A percentile compares a stretch with the other conserved stretches of the same genome.
Conservation (phyloP, 2,329 filamentous ascomycete genomes). For the Mycosphaerelloides madeirae region DNA sequence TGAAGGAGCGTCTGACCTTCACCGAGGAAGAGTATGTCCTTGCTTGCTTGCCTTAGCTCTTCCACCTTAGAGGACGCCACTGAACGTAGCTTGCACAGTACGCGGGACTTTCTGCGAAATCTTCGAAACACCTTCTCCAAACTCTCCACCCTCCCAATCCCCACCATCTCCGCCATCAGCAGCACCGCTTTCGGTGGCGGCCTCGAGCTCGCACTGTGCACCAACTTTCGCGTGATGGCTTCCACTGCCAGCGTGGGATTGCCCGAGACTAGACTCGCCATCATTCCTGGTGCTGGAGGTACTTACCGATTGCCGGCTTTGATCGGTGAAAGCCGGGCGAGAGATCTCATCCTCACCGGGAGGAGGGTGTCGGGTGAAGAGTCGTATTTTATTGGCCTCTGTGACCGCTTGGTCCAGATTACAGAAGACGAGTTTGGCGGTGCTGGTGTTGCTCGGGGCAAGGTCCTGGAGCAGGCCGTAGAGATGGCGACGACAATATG, state of each 20-base stretch:
- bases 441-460: conserved; percentile 55
- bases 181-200: conserved; percentile 87
- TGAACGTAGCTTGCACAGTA: conserved; percentile 50
- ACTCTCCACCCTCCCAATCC: conserved; percentile 73
- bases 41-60: not conserved
- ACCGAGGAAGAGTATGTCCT: conserved; percentile 66
- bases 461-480: conserved; percentile 70
- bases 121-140: conserved; percentile 71
- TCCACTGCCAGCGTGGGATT: conserved; percentile 74
- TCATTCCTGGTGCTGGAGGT: conserved; percentile 90
- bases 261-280: conserved; percentile 87
- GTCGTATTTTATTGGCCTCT: conserved; percentile 86
- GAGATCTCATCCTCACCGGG: conserved; percentile 86
- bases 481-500: conserved; percentile 79
- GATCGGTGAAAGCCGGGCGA: conserved; percentile 74
- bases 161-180: conserved; percentile 82
- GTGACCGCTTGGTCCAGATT: conserved; percentile 83
- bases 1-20: conserved; percentile 81
- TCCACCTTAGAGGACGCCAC: not conserved
- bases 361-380: conserved; percentile 77
- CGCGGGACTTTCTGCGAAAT: conserved; percentile 67
- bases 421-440: conserved; percentile 53
- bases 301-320: conserved; percentile 80
- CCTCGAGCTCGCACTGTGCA: conserved; percentile 84
- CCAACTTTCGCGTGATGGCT: conserved; percentile 81